Conservation (phyloP, 108 stramenopile species). For the Discostella stelligeroides region DNA sequence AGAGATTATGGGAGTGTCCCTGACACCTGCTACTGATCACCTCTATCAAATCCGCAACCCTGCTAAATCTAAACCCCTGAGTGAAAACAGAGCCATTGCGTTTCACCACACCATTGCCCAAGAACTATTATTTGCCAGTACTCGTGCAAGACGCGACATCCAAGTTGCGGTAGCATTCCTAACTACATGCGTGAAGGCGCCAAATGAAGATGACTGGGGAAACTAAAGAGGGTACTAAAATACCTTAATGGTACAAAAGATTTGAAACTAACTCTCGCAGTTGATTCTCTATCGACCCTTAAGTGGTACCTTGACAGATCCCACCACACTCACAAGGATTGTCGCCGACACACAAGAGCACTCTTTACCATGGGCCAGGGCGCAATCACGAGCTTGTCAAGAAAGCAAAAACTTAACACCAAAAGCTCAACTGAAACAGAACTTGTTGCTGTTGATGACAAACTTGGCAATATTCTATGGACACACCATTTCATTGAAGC, state of each 20-base stretch:
- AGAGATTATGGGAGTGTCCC: neutral
- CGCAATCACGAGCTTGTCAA: neutral
- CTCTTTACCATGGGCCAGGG: neutral
- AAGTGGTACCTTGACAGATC: slow-evolving; percentile 13
- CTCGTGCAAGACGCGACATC: neutral
- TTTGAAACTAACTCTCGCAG: slow-evolving; percentile 6
- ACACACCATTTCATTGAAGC: neutral
- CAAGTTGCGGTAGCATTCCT: slow-evolving; percentile 16
- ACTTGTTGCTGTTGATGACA: too few relatives aligned
- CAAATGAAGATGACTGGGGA: slow-evolving; percentile 18
- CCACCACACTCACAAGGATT: neutral
- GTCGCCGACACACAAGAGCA: slow-evolving; percentile 2
- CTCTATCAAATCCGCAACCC: neutral
- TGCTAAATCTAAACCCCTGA: neutral
- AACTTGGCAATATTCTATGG: too few relatives aligned
- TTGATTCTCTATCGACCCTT: neutral
- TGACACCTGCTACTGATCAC: neutral
- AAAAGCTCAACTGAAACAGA: too few relatives aligned
- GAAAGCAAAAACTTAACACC: slow-evolving; percentile 6
- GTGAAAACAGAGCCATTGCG: neutral
- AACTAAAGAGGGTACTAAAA: slow-evolving; percentile 2
- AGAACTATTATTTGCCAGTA: too few relatives aligned
- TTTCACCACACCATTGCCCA: slow-evolving; percentile 10
- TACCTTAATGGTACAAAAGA: slow-evolving; percentile 13
- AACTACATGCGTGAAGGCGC: neutral